Evolutionary conservation across 805 yeast genomes (phyloP).

Genomic region (Metschnikowia arizonensis): DNA sequence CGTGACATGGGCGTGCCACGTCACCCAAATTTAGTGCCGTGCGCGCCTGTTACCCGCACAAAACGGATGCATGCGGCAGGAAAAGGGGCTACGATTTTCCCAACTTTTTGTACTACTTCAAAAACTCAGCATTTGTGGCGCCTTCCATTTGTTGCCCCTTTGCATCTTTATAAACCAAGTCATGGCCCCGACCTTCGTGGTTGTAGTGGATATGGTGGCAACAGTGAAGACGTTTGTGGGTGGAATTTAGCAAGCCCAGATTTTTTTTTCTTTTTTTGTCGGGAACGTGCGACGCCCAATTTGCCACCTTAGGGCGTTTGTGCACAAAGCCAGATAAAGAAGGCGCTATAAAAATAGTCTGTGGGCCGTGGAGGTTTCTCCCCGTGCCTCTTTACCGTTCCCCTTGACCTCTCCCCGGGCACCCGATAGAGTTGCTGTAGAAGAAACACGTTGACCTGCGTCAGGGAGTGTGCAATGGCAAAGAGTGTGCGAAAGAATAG

Average conservation of each 20-base stretch:
- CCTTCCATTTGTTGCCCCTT: background rate
- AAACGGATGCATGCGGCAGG: background rate
- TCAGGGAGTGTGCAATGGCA: conserved; percentile 15
- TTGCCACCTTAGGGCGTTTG: background rate
- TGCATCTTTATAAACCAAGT: background rate
- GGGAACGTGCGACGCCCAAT: conserved; percentile 2
- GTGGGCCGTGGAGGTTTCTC: background rate
- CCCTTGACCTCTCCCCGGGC: background rate
- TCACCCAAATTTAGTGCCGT: background rate
- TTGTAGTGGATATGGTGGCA: background rate
- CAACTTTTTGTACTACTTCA: conserved; percentile 1
- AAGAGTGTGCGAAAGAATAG: conserved; percentile 6
- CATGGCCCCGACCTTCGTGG: background rate
- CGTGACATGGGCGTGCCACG: background rate
- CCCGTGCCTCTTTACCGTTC: background rate
- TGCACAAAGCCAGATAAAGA: background rate
- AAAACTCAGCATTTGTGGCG: background rate
- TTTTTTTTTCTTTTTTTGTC: conserved; percentile 1
- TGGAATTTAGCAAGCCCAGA: background rate
- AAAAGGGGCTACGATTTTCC: background rate
- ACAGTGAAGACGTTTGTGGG: background rate
- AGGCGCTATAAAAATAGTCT: background rate
- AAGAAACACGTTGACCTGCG: conserved; percentile 11
- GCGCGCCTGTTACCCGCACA: conserved; percentile 4
- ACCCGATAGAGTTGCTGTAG: conserved; percentile 1